Conservation (phyloP, 768 basidiomycete species). For the Termitomyces sp. region DNA sequence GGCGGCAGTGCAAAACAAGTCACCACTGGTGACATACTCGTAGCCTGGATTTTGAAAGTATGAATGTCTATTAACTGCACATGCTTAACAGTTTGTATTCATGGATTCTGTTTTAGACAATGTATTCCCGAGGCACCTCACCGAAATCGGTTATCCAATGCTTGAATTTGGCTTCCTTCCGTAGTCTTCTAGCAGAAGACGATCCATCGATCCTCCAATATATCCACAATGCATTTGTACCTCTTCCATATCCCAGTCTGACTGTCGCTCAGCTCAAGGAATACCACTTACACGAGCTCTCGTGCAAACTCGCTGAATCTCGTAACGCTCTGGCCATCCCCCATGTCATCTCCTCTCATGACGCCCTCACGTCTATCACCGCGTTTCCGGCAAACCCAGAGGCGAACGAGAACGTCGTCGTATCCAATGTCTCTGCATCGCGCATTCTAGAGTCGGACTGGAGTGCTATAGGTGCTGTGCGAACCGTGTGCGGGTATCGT, state of each 20-base stretch:
- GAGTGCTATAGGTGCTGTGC: conserved; percentile 24
- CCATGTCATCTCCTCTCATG: conserved; percentile 26
- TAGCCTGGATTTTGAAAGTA: conserved; percentile 37
- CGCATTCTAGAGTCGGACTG: conserved; percentile 35
- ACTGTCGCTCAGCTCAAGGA: conserved; percentile 27
- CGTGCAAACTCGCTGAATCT: conserved; percentile 13
- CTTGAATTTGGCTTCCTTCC: conserved; percentile 32
- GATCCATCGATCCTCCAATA: conserved; percentile 18
- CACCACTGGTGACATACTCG: conserved; percentile 32
- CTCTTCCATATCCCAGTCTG: conserved; percentile 34
- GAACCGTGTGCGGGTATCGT: conserved; percentile 32
- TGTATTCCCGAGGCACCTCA: conserved; percentile 26
- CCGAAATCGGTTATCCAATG: conserved; percentile 26
- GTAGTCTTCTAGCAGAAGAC: conserved; percentile 19
- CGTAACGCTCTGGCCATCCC: conserved; percentile 19
- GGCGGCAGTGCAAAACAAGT: conserved; percentile 15
- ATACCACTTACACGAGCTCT: conserved; percentile 22
- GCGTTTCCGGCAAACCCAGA: conserved; percentile 27
- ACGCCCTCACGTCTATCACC: conserved; percentile 13
- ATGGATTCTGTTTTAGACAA: conserved; percentile 17
- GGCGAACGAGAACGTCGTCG: conserved; percentile 28
- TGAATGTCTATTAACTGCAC: background rate
- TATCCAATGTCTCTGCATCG: conserved; percentile 36
- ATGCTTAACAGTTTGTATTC: background rate
- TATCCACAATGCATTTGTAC: conserved; percentile 33